These are phyloP conservation scores for Penicillium sp. DNA, from an alignment of 2,329 filamentous ascomycete species.

Conservation along the genomic window DNA sequence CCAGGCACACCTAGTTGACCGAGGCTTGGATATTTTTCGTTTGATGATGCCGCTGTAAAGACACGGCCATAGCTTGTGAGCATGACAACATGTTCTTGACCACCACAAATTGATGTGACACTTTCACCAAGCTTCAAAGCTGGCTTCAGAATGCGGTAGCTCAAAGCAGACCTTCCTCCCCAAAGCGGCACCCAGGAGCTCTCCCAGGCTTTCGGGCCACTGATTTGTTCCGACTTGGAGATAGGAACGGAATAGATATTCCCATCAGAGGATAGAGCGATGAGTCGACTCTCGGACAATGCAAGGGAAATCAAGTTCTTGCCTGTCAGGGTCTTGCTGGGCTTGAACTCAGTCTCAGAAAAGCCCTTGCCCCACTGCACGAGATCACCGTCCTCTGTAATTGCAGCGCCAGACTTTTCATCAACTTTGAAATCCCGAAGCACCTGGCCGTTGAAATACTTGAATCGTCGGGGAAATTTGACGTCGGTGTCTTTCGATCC, in stretches of 20 bases:
- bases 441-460: slow-evolving; percentile 80
- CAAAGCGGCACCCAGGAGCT: slow-evolving; percentile 74
- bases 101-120: slow-evolving; percentile 71
- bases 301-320: slow-evolving; percentile 76
- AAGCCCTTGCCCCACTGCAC: slow-evolving; percentile 88
- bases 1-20: slow-evolving; percentile 88
- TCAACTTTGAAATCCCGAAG: slow-evolving; percentile 86
- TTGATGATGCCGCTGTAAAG: slow-evolving; percentile 82
- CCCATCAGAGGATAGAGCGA: slow-evolving; percentile 73
- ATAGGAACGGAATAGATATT: slow-evolving; percentile 82
- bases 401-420: slow-evolving; percentile 76
- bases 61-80: slow-evolving; percentile 82
- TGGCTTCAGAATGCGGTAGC: slow-evolving; percentile 72
- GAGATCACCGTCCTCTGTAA: slow-evolving; percentile 83
- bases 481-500: slow-evolving; percentile 73
- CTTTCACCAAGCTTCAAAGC: slow-evolving; percentile 68
- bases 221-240: slow-evolving; percentile 67
- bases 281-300: slow-evolving; percentile 77
- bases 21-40: slow-evolving; percentile 71
- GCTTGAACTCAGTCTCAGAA: slow-evolving; percentile 62
- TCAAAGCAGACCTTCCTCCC: slow-evolving; percentile 58
- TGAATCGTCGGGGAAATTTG: slow-evolving; percentile 75
- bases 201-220: slow-evolving; percentile 64
- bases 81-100: slow-evolving; percentile 81
- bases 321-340: slow-evolving; percentile 71